phyloP scores from a whole-genome alignment of 140 eudicot species.

The Ambrosia hybrid region DNA sequence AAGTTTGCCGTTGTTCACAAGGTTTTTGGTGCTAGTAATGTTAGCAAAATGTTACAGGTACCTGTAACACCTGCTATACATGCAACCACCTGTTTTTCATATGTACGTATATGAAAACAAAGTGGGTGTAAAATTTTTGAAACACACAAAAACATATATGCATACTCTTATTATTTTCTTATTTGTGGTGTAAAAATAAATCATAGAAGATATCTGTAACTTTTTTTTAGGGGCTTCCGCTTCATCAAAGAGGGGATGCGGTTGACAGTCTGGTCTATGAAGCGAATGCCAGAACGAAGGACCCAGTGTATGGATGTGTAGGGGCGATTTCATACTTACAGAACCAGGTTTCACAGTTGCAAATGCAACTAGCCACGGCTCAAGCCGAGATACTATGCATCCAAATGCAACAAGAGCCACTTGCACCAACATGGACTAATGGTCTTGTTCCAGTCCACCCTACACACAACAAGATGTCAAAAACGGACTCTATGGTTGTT shows the following conservation, averaged over 20 bases:
- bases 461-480: constrained; percentile 3
- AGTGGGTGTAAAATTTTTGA: no score
- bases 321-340: constrained; percentile 78
- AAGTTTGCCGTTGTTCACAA: constrained; percentile 91
- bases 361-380: constrained; percentile 87
- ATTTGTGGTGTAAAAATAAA: no score
- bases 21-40: constrained; percentile 88
- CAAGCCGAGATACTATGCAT: constrained; percentile 82
- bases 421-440: constrained; percentile 1
- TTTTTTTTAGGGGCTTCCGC: constrained; percentile 56
- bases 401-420: constrained; percentile 65
- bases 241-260: constrained; percentile 75
- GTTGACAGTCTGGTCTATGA: constrained; percentile 88
- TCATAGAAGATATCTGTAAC: no score
- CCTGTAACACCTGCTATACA: not conserved
- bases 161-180: no score
- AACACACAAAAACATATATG: no score
- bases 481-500: constrained; percentile 12
- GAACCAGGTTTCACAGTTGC: constrained; percentile 71
- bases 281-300: constrained; percentile 75
- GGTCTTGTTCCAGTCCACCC: constrained; percentile 13
- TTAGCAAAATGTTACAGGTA: constrained; percentile 93
- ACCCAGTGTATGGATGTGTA: constrained; percentile 89
- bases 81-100: no score
- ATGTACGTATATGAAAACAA: no score